Evolutionary conservation across 192 early-diverging fungal genomes (phyloP).

Genomic region (Obelidium mucronatum): DNA sequence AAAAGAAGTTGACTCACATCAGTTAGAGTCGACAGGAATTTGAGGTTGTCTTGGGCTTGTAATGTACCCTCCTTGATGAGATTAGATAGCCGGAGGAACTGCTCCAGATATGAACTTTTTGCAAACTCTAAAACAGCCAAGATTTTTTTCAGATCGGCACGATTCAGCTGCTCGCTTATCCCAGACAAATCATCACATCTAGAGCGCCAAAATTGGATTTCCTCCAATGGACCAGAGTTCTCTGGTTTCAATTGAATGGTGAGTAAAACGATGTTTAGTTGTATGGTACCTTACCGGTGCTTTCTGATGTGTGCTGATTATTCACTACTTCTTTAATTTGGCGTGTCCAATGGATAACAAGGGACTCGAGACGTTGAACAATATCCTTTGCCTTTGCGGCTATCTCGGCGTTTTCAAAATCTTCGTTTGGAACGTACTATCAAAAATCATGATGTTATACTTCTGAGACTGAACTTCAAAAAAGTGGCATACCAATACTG

Average conservation of each 20-base stretch:
- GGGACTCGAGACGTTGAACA: conserved; percentile 63
- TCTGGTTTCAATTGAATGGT: conserved; percentile 37
- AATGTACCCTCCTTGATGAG: conserved; percentile 67
- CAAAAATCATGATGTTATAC: background rate
- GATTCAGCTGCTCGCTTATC: conserved; percentile 65
- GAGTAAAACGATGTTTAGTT: conserved; percentile 5
- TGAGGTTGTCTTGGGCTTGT: conserved; percentile 72
- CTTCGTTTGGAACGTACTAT: conserved; percentile 60
- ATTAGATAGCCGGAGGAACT: conserved; percentile 65
- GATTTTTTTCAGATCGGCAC: conserved; percentile 61
- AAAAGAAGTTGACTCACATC: conserved; percentile 26
- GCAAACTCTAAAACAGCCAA: conserved; percentile 58
- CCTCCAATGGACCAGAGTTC: conserved; percentile 68
- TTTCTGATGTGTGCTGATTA: conserved; percentile 64
- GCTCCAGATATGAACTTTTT: conserved; percentile 69
- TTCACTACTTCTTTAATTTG: conserved; percentile 75
- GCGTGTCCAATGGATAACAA: conserved; percentile 69
- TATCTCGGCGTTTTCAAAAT: conserved; percentile 46
- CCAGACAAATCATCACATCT: conserved; percentile 69
- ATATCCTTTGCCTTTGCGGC: conserved; percentile 62
- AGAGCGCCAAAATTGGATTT: conserved; percentile 69
- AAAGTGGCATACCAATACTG: conserved; percentile 48
- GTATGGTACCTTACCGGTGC: conserved; percentile 10
- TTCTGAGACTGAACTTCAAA: too few relatives aligned
- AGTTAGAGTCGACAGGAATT: conserved; percentile 64